Base-by-base conservation (phyloP, 2,329 filamentous ascomycete genomes). In the Pyrenophora teres region DNA sequence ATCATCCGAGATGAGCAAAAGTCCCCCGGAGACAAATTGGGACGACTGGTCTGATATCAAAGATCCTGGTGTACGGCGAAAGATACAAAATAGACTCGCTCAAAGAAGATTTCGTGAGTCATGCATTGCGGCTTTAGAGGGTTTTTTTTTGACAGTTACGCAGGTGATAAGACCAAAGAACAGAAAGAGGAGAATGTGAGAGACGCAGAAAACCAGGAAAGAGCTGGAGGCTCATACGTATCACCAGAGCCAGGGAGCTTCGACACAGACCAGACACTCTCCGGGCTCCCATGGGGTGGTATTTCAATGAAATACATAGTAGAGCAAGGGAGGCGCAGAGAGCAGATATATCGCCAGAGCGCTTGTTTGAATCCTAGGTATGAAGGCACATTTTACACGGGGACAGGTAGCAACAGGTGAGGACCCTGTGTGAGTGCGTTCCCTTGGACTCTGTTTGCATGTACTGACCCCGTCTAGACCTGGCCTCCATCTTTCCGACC, bases 41-140 rank as follows among this genome's bases (percentile, higher is more conserved):
- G 81, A 88, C 57, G 84, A 90, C 74, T 92, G 88, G 88, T 79
- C 82, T 23, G 81, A 86, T 0, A 80, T 91, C 37, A 83, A 82
- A 6, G 87, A 91, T 61, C 86, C 87, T 0, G 85, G 85, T 54
- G 86, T 90, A 74, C 81, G 88, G 66, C 80, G 88, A 56, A 85
- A 87, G 54, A 87, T 91, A 43, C 88, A 92, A 70, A 92, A 92
- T 69, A 83, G 87, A 46, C 82, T 90, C 54, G 88, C 88, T 2
- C 88, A 91, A 65, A 81, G 88, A 60, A 90, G 90, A 64, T 91
- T 90, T 62, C 81, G 88, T 91, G 80, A 66, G 86, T 81, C 15
- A 21, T 25, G 13, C 9, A 33, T 6, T 10, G 4, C 15, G 3
- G 2, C 16, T 15, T 9, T 2, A 12, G 12, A 12, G 6, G 23